phyloP scores from a whole-genome alignment of 2,329 filamentous ascomycete genomes.

The Ambrosiella cleistominuta region DNA sequence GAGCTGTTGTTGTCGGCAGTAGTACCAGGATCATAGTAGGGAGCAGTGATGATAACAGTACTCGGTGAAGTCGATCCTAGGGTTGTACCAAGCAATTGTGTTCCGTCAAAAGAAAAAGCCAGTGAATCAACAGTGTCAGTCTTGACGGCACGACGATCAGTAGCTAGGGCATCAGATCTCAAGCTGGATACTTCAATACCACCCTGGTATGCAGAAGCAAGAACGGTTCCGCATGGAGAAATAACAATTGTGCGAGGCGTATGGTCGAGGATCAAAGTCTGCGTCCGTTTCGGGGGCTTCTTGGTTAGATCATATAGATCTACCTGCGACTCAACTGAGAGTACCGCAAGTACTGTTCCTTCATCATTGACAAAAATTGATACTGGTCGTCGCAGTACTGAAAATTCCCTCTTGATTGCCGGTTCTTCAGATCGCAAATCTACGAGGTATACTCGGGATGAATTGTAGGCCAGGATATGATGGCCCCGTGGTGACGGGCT shows the following conservation, averaged over 20 bases:
- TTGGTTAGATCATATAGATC: constrained; percentile 62
- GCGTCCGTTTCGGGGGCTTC: constrained; percentile 49
- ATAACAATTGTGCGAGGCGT: constrained; percentile 61
- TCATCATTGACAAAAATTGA: constrained; percentile 67
- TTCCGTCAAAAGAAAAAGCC: constrained; percentile 60
- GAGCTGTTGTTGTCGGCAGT: constrained; percentile 50
- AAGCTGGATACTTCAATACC: constrained; percentile 79
- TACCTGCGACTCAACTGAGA: constrained; percentile 68
- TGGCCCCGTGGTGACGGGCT: constrained; percentile 59
- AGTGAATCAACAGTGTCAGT: constrained; percentile 59
- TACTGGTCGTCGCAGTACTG: constrained; percentile 57
- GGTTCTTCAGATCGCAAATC: constrained; percentile 44
- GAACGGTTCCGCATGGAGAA: constrained; percentile 62
- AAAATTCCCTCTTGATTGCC: constrained; percentile 57
- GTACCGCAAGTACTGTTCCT: constrained; percentile 56
- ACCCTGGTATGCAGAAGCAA: constrained; percentile 71
- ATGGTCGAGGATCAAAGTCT: constrained; percentile 62
- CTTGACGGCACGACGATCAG: constrained; percentile 58
- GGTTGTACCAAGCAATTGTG: constrained; percentile 62
- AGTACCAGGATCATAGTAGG: constrained; percentile 58
- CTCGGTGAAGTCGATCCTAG: constrained; percentile 45
- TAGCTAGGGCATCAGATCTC: constrained; percentile 41
- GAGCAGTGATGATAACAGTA: constrained; percentile 61
- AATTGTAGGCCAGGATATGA: constrained; percentile 65
- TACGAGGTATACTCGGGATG: constrained; percentile 65